Evolutionary conservation across 78 protist species (phyloP), one percentile per base, ranked within the genome.

Genomic region (Trichosphaerium sp.): DNA sequence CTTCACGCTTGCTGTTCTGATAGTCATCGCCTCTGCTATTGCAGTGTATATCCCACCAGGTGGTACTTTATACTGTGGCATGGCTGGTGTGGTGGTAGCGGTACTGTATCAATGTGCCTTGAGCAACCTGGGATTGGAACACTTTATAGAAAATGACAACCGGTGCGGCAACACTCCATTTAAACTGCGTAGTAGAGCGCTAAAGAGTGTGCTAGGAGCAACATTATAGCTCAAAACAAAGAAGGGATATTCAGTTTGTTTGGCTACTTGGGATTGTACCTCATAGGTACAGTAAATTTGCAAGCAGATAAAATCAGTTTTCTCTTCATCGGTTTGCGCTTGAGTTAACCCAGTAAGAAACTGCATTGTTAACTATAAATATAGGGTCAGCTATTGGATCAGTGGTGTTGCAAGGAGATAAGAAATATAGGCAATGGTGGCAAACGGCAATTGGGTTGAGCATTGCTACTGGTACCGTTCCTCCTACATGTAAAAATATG

Each of bases 1-100:
- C 87, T 81, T 92, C 52, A 85, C 91, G 15, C 54, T 92, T n/a
- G 88, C 88, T 38, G 49, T 81, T 15, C 69, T 88, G 29, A 48
- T 87, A 1, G 51, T 80, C 11, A 55, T 75, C 32, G 58, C 71
- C 12, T 65, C 75, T 61, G 44, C 65, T 29, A 44, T 83, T 37
- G 68, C n/a, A n/a, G n/a, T n/a, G n/a, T n/a, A 51, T n/a, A 41
- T 74, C 31, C 54, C 54, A 11, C 57, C 83, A 4, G 66, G 78
- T 41, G 39, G 67, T 3, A 29, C n/a, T n/a, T n/a, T n/a, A n/a
- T n/a, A n/a, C n/a, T n/a, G 34, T 18, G 54, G 32, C 18, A 3
- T 65, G 11, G 28, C 65, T 21, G 82, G 74, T 54, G 66, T 69
- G 11, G 8, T 84, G 5, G 12, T 64, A 14, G 60, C 64, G 42